Evolutionary conservation across 2,329 filamentous ascomycete species (phyloP).

Genomic region (Sphaerostilbella broomeana): DNA sequence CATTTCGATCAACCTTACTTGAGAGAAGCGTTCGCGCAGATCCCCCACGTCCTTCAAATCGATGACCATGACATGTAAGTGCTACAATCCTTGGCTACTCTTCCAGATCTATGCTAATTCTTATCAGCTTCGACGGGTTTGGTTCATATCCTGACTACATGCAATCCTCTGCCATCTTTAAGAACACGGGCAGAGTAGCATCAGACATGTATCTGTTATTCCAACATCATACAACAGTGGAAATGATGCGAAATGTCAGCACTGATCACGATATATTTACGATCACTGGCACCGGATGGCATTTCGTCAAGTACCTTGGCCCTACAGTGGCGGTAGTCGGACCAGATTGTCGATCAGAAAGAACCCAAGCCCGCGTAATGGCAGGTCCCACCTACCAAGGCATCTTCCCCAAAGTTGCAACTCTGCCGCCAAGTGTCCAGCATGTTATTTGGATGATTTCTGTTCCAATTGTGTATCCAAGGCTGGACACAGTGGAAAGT

Average conservation of each 20-base stretch:
- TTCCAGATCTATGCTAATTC: neutral
- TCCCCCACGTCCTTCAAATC: conserved; percentile 85
- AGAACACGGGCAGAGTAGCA: conserved; percentile 91
- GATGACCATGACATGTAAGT: conserved; percentile 98
- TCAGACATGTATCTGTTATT: conserved; percentile 98
- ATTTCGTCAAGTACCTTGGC: conserved; percentile 94
- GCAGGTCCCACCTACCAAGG: conserved; percentile 96
- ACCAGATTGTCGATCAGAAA: conserved; percentile 84
- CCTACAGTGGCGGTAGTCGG: conserved; percentile 86
- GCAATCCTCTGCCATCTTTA: conserved; percentile 96
- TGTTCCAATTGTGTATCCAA: conserved; percentile 83
- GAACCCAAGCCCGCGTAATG: conserved; percentile 85
- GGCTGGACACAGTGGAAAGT: conserved; percentile 85
- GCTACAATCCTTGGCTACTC: conserved; percentile 11
- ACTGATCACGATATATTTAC: conserved; percentile 92
- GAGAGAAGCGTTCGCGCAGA: conserved; percentile 93
- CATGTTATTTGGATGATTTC: conserved; percentile 96
- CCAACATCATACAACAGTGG: conserved; percentile 93
- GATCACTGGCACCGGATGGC: conserved; percentile 94
- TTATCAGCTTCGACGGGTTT: conserved; percentile 83
- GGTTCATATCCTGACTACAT: conserved; percentile 97
- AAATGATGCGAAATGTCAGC: conserved; percentile 82
- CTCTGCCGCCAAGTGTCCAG: conserved; percentile 84
- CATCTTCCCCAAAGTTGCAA: conserved; percentile 90
- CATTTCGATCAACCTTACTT: conserved; percentile 96